Evolutionary conservation across 2,329 filamentous ascomycete species (phyloP).

Genomic region (Camptophora hylomeconis): DNA sequence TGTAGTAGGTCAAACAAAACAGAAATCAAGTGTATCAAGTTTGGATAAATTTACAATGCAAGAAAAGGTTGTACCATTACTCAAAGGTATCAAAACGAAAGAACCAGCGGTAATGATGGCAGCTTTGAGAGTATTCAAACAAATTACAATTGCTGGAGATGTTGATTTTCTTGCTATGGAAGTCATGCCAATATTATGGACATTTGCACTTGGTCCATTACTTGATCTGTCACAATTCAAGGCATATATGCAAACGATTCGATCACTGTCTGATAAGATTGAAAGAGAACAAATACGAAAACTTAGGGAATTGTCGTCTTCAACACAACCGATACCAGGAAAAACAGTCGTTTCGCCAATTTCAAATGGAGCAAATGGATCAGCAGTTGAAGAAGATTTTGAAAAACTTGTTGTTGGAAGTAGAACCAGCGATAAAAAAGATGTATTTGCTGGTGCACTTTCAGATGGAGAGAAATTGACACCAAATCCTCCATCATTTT

Average conservation of each 20-base stretch:
- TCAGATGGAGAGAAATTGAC: slow-evolving; percentile 19
- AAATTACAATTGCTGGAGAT: slow-evolving; percentile 72
- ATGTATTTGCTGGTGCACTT: slow-evolving; percentile 21
- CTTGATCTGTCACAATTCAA: slow-evolving; percentile 81
- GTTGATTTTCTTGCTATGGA: slow-evolving; percentile 87
- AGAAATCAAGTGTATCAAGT: slow-evolving; percentile 53
- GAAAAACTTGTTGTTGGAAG: slow-evolving; percentile 78
- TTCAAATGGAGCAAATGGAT: slow-evolving; percentile 36
- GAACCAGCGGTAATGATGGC: slow-evolving; percentile 97
- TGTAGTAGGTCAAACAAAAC: slow-evolving; percentile 35
- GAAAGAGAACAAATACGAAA: slow-evolving; percentile 84
- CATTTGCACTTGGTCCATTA: slow-evolving; percentile 78
- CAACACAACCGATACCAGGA: slow-evolving; percentile 25
- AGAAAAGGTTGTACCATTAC: slow-evolving; percentile 83
- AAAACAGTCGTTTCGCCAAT: slow-evolving; percentile 19
- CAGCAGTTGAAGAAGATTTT: slow-evolving; percentile 59
- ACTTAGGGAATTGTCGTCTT: slow-evolving; percentile 65
- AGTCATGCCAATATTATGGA: slow-evolving; percentile 79
- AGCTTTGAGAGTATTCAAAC: slow-evolving; percentile 67
- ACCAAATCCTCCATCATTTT: slow-evolving; percentile 25
- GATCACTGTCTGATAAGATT: slow-evolving; percentile 61
- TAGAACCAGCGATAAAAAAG: slow-evolving; percentile 25
- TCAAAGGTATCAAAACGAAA: slow-evolving; percentile 92
- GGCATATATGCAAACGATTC: slow-evolving; percentile 80
- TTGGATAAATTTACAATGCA: slow-evolving; percentile 97